Conservation (phyloP, 1,284 basidiomycete genomes). For the Garcileccinum viscosum region DNA sequence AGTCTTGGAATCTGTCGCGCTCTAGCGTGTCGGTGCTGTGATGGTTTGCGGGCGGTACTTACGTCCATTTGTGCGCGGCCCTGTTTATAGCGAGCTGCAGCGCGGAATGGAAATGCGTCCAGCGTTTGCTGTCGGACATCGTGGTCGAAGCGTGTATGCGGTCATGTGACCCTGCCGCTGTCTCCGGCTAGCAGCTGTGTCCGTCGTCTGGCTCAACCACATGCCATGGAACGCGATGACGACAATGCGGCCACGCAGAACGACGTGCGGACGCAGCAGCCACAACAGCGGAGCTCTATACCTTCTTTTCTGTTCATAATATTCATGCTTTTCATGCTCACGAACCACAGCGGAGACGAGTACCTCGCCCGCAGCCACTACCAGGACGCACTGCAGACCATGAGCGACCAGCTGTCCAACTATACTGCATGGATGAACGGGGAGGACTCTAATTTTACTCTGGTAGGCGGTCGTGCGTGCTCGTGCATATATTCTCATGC, state of each 20-base stretch:
- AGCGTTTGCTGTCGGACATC: slow-evolving; percentile 75
- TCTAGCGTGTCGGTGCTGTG: slow-evolving; percentile 46
- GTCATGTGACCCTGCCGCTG: not conserved
- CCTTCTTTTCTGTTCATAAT: slow-evolving; percentile 77
- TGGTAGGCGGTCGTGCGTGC: slow-evolving; percentile 53
- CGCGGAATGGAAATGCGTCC: slow-evolving; percentile 77
- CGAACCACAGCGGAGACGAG: slow-evolving; percentile 71
- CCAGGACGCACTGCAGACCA: slow-evolving; percentile 61
- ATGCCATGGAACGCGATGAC: slow-evolving; percentile 39
- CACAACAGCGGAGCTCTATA: slow-evolving; percentile 44
- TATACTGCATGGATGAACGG: slow-evolving; percentile 79
- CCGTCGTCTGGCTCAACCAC: not conserved
- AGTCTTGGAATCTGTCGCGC: slow-evolving; percentile 69
- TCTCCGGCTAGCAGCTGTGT: not conserved
- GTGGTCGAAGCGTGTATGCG: not conserved
- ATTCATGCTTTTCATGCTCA: slow-evolving; percentile 78
- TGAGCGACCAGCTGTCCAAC: slow-evolving; percentile 68
- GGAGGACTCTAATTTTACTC: slow-evolving; percentile 65
- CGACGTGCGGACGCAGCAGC: slow-evolving; percentile 23
- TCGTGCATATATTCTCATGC: slow-evolving; percentile 10
- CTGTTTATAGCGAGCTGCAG: slow-evolving; percentile 76
- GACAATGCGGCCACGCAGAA: slow-evolving; percentile 21
- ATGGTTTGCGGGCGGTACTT: slow-evolving; percentile 38
- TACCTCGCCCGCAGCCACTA: slow-evolving; percentile 65
- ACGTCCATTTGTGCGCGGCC: slow-evolving; percentile 84